Base-by-base conservation (phyloP, 768 basidiomycete genomes). In the Pleurotus cornucopiae region DNA sequence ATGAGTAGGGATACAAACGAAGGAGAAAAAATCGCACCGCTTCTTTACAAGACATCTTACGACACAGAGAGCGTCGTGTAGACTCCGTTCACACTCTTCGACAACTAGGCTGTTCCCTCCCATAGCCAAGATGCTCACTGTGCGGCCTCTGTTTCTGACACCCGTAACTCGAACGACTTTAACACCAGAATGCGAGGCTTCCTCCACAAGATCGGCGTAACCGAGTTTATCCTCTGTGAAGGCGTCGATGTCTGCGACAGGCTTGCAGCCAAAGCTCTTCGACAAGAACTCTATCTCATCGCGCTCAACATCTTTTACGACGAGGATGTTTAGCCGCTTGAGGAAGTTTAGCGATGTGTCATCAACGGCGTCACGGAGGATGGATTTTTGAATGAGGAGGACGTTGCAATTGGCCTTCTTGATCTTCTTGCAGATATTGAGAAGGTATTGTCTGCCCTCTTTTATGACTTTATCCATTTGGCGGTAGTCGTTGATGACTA, bases 391-490 rank as follows among this genome's bases (percentile, higher is more conserved):
- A 67, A 99, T 97, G 46, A 99, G 83, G 48, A 99, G 86, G 49
- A 98, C 97, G 65, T 98, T 99, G 81, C 97, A 98, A 62, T 95
- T 95, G n/a, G 94, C 88, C 74, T 97, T 98, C 72, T 98, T 99
- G 74, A 99, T 98, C 73, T 94, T 95, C 74, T 98, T 98, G 85
- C 93, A 96, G 54, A 98, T 84, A 69, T 94, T 98, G 65, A 99
- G 85, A 57, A 99, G 82, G 71, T 99, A 98, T 71, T 95, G 92
- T 46, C 97, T 89, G 57, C 96, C 96, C 72, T 99, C 97, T 73
- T 99, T 98, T 73, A 99, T 88, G 57, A 98, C 94, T 71, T 98
- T 97, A 80, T 98, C 97, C 96, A 99, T 98, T 70, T 98, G 97
- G 14, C 97, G 88, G 75, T 99, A 99, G 73, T 99, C 96, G 61